These are phyloP conservation scores for Stylosanthes scabra DNA, from an alignment of 331 rosid genomes.

Conservation along the genomic window DNA sequence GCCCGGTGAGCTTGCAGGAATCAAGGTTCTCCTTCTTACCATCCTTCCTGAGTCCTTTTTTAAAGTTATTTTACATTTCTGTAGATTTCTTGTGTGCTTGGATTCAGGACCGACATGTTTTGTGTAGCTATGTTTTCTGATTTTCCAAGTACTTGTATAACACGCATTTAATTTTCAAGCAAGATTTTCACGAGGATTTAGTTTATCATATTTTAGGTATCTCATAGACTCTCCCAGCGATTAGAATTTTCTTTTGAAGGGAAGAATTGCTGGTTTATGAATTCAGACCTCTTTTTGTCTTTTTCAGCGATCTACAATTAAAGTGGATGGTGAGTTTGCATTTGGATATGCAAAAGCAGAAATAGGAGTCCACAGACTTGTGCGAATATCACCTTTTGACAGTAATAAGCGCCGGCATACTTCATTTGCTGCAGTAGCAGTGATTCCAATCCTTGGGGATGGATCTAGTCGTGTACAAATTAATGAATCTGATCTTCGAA, in stretches of 20 bases:
- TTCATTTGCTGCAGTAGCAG: conserved; percentile 97
- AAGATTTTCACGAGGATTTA: conserved; percentile 21
- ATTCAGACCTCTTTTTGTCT: conserved; percentile 28
- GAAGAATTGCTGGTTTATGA: conserved; percentile 38
- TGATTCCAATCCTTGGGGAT: conserved; percentile 84
- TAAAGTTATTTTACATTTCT: conserved; percentile 20
- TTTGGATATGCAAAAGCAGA: conserved; percentile 99
- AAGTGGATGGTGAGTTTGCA: conserved; percentile 92
- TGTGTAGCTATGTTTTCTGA: conserved; percentile 12
- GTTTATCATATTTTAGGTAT: conserved; percentile 17
- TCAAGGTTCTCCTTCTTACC: conserved; percentile 85
- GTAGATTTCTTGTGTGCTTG: conserved; percentile 7
- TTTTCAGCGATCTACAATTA: conserved; percentile 89
- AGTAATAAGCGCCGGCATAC: conserved; percentile 91
- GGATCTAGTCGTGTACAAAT: conserved; percentile 74
- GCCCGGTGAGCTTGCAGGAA: conserved; percentile 99
- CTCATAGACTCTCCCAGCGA: neutral
- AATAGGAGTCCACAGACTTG: conserved; percentile 96
- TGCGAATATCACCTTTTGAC: conserved; percentile 95
- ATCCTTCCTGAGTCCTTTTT: conserved; percentile 26
- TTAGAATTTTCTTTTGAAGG: neutral
- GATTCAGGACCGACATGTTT: conserved; percentile 11
- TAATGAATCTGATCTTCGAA: conserved; percentile 90
- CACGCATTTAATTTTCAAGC: conserved; percentile 29
- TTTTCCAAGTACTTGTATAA: conserved; percentile 11